Evolutionary conservation across 1,139 yeast species (phyloP), one percentile per base, ranked within the genome.

Genomic region (Magnusiomyces fungicola): DNA sequence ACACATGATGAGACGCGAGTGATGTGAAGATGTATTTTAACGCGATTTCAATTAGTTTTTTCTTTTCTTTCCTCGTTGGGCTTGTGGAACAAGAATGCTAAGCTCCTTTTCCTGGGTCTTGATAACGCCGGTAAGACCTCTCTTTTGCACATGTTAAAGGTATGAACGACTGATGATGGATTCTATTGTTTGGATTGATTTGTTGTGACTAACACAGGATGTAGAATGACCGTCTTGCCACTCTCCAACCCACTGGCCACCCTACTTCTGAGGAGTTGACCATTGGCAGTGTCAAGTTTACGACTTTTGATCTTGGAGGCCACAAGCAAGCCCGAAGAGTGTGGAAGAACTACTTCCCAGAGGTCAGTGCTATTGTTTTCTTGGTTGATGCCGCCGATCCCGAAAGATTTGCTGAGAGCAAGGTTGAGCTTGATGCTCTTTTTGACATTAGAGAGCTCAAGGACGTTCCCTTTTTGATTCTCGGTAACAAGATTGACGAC

Each of bases 61-160:
- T 97, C 90, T 68, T 82, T 89, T 55, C 79, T 92, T 65, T 86
- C 97, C 61, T 86, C 95, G 47, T 79, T 92, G 58, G 98, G 98
- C 56, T 79, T 92, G 64, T 84, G 96, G 92, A 92, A 94, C 75
- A 92, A 92, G 73, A 97, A 90, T 68, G 99, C 97, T 65, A 92
- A 92, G 72, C 77, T 92, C 62, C 79, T 92, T 66, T 92, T 92
- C 71, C 79, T 92, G 56, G 99, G 99, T 53, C 81, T 92, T 60
- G 99, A 92, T 71, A 94, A 94, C 65, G 99, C 99, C 48, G 99
- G 99, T 68, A 92, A 92, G 69, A 92, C 98, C 51, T 92, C 99
- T 39, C 76, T 92, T 61, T 78, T 92, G 64, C 98, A 92, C 69
- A 92, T 92, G 96, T 78, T 92, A 68, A 92, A 85, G 60, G 67